Evolutionary conservation across 345 rosid species (phyloP).

Genomic region (Pistacia integerrima): DNA sequence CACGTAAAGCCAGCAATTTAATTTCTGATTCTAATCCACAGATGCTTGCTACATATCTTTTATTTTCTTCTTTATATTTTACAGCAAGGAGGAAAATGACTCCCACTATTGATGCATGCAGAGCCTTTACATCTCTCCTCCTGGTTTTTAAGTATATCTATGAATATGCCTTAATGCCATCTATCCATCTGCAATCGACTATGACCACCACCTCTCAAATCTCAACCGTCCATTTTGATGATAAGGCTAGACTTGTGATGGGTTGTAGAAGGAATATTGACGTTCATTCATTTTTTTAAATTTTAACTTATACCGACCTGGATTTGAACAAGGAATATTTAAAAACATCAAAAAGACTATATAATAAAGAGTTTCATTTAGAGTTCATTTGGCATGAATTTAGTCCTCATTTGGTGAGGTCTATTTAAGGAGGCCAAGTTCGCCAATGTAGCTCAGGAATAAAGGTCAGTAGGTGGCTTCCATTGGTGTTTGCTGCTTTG

Average conservation of each 20-base stretch:
- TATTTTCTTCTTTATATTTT: background rate
- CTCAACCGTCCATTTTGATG: slow-evolving; percentile 29
- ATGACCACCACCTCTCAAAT: slow-evolving; percentile 20
- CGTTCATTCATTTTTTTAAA: slow-evolving; percentile 28
- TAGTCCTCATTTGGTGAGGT: slow-evolving; percentile 18
- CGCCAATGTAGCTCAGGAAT: slow-evolving; percentile 26
- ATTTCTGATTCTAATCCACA: background rate
- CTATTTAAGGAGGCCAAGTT: slow-evolving; percentile 31
- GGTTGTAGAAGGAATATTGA: slow-evolving; percentile 3
- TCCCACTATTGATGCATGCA: background rate
- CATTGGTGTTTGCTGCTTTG: slow-evolving; percentile 21
- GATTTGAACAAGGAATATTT: background rate
- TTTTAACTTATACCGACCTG: background rate
- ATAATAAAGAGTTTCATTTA: slow-evolving; percentile 27
- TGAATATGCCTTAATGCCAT: background rate
- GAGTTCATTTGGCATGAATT: slow-evolving; percentile 31
- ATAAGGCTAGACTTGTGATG: slow-evolving; percentile 25
- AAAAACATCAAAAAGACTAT: slow-evolving; percentile 19
- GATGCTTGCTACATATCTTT: too few species aligned
- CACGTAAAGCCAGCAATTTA: background rate
- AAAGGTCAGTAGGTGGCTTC: slow-evolving; percentile 40
- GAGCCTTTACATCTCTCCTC: background rate
- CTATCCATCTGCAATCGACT: background rate
- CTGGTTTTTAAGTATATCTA: too few species aligned
- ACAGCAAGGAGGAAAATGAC: background rate